These are phyloP conservation scores for Stephanodiscus triporus DNA, from an alignment of 108 stramenopile species.

Conservation along the genomic window DNA sequence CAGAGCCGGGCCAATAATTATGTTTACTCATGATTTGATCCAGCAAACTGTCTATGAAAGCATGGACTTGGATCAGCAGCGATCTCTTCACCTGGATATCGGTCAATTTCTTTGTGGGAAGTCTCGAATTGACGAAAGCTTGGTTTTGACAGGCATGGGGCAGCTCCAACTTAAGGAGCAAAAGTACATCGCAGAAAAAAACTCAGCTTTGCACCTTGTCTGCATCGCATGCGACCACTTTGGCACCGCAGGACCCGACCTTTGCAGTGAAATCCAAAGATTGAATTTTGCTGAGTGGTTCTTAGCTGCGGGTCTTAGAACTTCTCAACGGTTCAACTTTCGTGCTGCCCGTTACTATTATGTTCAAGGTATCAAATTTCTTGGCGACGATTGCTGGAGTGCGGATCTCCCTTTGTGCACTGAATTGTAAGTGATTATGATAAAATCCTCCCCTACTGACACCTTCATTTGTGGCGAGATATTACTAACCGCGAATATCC, in stretches of 20 bases:
- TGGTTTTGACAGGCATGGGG: neutral
- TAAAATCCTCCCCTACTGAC: too few species aligned
- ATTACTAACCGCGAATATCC: neutral
- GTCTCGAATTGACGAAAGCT: neutral
- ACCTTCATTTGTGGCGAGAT: too few species aligned
- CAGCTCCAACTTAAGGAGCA: neutral
- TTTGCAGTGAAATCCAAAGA: slow-evolving; percentile 2
- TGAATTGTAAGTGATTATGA: too few species aligned
- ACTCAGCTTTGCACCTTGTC: neutral
- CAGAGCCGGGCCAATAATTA: neutral
- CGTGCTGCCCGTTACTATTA: slow-evolving; percentile 15
- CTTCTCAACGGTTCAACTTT: slow-evolving; percentile 4
- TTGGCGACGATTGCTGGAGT: slow-evolving; percentile 1
- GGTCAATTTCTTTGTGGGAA: slow-evolving; percentile 3
- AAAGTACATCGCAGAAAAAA: neutral
- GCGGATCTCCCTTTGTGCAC: neutral
- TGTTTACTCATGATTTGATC: slow-evolving; percentile 32
- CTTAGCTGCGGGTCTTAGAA: neutral
- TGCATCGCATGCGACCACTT: slow-evolving; percentile 19
- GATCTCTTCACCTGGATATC: slow-evolving; percentile 7
- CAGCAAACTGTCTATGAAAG: slow-evolving; percentile 21
- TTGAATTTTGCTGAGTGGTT: slow-evolving; percentile 12
- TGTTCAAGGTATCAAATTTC: slow-evolving; percentile 12
- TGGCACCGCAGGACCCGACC: neutral
- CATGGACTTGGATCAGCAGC: neutral